Evolutionary conservation across 2,329 filamentous ascomycete species (phyloP), one percentile per base, ranked within the genome.

Genomic region (Curvularia hawaiiensis): DNA sequence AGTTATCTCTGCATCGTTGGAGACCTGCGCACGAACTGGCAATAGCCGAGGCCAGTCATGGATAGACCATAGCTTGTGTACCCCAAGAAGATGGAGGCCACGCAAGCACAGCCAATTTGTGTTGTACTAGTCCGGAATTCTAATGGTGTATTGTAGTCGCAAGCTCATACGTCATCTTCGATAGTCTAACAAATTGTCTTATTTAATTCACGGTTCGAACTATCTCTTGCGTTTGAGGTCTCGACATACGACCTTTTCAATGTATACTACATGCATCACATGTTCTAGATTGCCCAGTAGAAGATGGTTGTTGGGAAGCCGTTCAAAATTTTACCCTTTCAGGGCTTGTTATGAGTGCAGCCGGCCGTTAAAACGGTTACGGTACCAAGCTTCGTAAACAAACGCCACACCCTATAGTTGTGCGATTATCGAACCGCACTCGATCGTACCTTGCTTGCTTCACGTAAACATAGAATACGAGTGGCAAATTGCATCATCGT

Each of bases 21-120:
- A 43, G 26, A 43, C 16, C 12, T 41, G 39, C 45, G 45, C 45
- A 46, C 30, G 3, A 26, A 22, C 45, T 49, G 24, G 48, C 39
- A 50, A 51, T 45, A 30, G 45, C 9, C 26, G 39, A 22, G 24
- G 12, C n/a, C 16, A 16, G 38, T 12, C 30, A 33, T n/a, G 9
- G 31, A 9, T 38, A 6, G 24, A 39, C 18, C 46, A 28, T 26
- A 20, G 20, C 3, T 31, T 33, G 9, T 10, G 28, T 50, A 22
- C 54, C 46, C 54, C 1, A 48, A 49, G 18, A 43, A 44, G 33
- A 35, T 30, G 30, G 30, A 43, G 52, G 48, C 53, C 54, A 53
- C 54, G 50, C 44, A 53, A 52, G 18, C 50, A 39, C 35, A 5
- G 26, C 4, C 38, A 9, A 18, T 44, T 40, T 28, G 16, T 39